Conservation (phyloP, 2,329 filamentous ascomycete species). For the Blastomyces parvus region DNA sequence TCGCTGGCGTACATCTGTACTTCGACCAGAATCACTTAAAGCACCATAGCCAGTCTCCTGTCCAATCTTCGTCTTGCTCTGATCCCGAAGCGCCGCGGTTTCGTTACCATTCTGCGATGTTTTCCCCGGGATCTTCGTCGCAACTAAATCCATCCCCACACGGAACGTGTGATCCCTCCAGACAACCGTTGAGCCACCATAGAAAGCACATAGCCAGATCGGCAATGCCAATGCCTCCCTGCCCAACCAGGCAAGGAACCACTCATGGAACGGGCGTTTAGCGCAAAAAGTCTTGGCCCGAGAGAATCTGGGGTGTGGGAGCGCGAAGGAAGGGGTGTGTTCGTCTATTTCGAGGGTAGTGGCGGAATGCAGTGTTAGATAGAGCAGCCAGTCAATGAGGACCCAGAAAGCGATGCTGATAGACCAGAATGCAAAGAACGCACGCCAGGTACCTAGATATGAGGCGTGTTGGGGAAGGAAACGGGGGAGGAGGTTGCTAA, state of each 20-base stretch:
- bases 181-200: conserved; percentile 74
- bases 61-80: not conserved
- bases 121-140: conserved; percentile 43
- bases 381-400: conserved; percentile 62
- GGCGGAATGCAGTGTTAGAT: conserved; percentile 63
- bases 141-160: conserved; percentile 76
- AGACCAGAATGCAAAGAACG: conserved; percentile 58
- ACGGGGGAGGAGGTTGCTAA: conserved; percentile 56
- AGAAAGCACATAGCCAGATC: conserved; percentile 82
- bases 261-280: conserved; percentile 54
- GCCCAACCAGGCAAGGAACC: conserved; percentile 74
- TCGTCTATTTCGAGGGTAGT: conserved; percentile 60
- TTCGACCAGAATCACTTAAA: not conserved
- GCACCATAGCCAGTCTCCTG: not conserved
- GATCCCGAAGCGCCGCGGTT: not conserved
- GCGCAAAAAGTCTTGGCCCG: conserved; percentile 29
- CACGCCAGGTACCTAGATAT: conserved; percentile 56
- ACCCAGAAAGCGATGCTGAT: conserved; percentile 61
- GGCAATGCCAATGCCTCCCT: conserved; percentile 74
- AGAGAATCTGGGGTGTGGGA: conserved; percentile 32
- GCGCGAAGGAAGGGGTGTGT: conserved; percentile 65
- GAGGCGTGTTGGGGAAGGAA: conserved; percentile 45
- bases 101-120: not conserved
- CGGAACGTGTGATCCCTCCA: conserved; percentile 80
- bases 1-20: not conserved